Conservation (phyloP, 2,329 filamentous ascomycete genomes). For the Stylonectria norvegica region DNA sequence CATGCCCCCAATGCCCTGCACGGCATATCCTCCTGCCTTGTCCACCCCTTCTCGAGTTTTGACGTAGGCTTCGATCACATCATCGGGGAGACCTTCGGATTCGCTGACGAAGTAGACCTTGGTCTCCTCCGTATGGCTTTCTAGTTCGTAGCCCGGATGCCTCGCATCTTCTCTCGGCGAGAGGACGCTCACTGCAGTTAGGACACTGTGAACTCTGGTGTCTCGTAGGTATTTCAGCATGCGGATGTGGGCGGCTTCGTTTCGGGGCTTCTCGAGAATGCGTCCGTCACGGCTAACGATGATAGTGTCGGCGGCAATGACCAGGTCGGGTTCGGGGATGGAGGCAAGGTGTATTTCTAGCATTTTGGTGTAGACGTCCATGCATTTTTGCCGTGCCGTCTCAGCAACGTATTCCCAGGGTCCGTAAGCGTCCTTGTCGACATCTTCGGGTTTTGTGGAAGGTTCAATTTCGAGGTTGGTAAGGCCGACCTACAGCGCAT, state of each 20-base stretch:
- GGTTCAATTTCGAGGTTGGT: conserved; percentile 79
- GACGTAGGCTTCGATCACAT: conserved; percentile 76
- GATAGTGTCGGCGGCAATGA: conserved; percentile 88
- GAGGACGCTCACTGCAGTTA: conserved; percentile 82
- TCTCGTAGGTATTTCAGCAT: conserved; percentile 85
- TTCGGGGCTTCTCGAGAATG: conserved; percentile 88
- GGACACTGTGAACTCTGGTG: conserved; percentile 72
- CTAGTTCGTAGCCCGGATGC: conserved; percentile 81
- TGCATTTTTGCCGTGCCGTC: conserved; percentile 80
- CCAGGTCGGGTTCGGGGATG: conserved; percentile 69
- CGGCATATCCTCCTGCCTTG: conserved; percentile 93
- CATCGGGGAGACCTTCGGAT: conserved; percentile 61
- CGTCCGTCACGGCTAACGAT: conserved; percentile 72
- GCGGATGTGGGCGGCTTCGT: conserved; percentile 72
- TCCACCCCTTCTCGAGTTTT: conserved; percentile 87
- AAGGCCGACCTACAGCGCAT: conserved; percentile 63
- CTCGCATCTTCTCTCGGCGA: conserved; percentile 75
- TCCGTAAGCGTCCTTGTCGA: conserved; percentile 68
- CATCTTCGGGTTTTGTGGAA: conserved; percentile 79
- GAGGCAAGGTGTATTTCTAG: conserved; percentile 43
- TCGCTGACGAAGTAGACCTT: conserved; percentile 78
- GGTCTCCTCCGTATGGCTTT: conserved; percentile 84
- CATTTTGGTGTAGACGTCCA: conserved; percentile 61
- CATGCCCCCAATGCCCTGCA: conserved; percentile 85
- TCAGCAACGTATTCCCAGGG: conserved; percentile 89